These are phyloP conservation scores for Eugenia klotzschiana DNA, from an alignment of 441 rosid genomes.

Conservation along the genomic window DNA sequence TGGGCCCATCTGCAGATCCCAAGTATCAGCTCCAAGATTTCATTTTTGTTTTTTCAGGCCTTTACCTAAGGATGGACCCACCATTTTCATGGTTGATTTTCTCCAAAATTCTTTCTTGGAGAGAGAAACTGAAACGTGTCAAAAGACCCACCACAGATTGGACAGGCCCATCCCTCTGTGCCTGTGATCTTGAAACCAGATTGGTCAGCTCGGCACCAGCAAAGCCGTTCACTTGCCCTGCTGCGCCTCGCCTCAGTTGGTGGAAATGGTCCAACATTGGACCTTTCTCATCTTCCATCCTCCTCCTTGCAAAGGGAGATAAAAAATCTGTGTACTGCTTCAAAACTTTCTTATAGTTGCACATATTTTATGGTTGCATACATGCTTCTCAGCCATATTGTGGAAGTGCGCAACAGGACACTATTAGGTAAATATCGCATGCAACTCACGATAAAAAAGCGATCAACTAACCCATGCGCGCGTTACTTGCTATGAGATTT, in stretches of 20 bases:
- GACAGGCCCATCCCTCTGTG: background rate
- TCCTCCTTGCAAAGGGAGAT: background rate
- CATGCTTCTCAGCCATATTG: background rate
- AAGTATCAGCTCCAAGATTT: background rate
- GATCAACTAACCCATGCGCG: accelerated
- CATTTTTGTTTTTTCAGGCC: background rate
- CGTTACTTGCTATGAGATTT: background rate
- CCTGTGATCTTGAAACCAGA: background rate
- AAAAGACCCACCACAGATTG: background rate
- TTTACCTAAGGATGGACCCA: background rate
- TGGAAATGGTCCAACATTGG: background rate
- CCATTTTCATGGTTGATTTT: background rate
- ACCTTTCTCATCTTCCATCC: background rate
- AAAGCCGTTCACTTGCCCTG: background rate
- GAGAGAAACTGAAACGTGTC: background rate
- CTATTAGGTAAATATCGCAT: background rate
- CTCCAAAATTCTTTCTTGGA: background rate
- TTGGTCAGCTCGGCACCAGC: background rate
- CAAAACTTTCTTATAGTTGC: background rate
- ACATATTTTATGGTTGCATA: background rate
- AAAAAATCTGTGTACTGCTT: background rate
- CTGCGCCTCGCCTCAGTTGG: background rate
- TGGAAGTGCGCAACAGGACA: background rate
- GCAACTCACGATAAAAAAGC: background rate
- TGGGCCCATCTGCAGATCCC: background rate